Evolutionary conservation across 805 yeast species (phyloP).

Genomic region (Cyberlindnera saturnus): DNA sequence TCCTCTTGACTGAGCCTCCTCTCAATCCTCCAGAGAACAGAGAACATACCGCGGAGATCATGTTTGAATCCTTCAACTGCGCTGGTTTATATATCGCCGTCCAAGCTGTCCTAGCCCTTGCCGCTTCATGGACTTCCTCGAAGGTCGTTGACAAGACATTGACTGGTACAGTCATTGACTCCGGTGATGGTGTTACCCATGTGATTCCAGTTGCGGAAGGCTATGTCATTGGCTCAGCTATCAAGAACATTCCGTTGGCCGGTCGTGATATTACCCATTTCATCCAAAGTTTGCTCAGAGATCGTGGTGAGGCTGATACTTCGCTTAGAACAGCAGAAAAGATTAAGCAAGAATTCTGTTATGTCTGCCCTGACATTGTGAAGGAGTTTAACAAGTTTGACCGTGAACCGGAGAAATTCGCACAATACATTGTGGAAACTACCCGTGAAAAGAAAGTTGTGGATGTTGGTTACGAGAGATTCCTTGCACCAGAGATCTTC

Average conservation of each 20-base stretch:
- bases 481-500: conserved; percentile 98
- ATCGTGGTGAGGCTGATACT: conserved; percentile 93
- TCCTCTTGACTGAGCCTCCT: conserved; percentile 95
- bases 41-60: conserved; percentile 96
- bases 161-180: conserved; percentile 97
- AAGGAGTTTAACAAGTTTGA: conserved; percentile 94
- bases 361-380: conserved; percentile 96
- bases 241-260: conserved; percentile 96
- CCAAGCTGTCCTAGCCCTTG: conserved; percentile 96
- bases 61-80: conserved; percentile 98
- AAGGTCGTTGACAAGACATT: conserved; percentile 92
- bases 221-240: conserved; percentile 95
- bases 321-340: conserved; percentile 93
- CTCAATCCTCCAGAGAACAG: conserved; percentile 99
- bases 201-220: conserved; percentile 99
- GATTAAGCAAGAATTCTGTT: conserved; percentile 94
- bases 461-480: conserved; percentile 96
- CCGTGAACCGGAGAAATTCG: conserved; percentile 88
- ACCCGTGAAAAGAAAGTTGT: conserved; percentile 57
- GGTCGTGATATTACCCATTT: conserved; percentile 96
- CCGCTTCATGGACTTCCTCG: conserved; percentile 98
- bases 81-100: conserved; percentile 98
- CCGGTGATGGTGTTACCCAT: conserved; percentile 99
- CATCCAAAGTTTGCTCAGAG: conserved; percentile 89
- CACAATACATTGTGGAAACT: conserved; percentile 84